These are phyloP conservation scores for Nannizziopsis barbatae DNA, from an alignment of 2,329 filamentous ascomycete species.

Conservation along the genomic window DNA sequence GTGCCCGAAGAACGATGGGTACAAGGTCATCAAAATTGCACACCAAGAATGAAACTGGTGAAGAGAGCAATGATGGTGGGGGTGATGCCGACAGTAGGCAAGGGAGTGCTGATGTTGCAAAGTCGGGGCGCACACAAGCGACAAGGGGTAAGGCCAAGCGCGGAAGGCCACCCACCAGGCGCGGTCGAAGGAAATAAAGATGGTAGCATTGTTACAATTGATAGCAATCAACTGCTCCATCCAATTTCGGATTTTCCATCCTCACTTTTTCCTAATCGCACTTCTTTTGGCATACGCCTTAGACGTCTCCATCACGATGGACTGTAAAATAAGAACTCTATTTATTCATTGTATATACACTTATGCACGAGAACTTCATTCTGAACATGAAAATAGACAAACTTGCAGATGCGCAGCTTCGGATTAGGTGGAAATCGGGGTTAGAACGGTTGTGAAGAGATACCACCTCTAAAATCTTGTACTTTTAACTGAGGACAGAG, in stretches of 20 bases:
- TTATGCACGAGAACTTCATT: conserved; percentile 7
- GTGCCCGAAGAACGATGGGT: conserved; percentile 27
- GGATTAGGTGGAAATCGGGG: neutral
- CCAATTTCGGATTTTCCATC: neutral
- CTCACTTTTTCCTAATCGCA: neutral
- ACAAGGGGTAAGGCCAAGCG: conserved; percentile 24
- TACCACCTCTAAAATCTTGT: conserved; percentile 6
- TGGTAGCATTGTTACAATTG: neutral
- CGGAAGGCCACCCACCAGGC: conserved; percentile 24
- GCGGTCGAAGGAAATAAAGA: conserved; percentile 25
- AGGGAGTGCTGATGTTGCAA: conserved; percentile 27
- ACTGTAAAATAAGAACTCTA: neutral
- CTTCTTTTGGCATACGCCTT: no score
- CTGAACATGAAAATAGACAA: conserved; percentile 1
- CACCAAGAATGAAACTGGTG: conserved; percentile 33
- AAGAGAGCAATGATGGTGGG: conserved; percentile 31
- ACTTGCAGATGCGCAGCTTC: neutral
- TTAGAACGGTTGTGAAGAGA: neutral
- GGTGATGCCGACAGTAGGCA: conserved; percentile 31
- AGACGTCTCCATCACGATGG: neutral
- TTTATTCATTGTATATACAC: conserved; percentile 9
- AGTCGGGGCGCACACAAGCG: conserved; percentile 29
- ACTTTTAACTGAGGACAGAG: conserved; percentile 20
- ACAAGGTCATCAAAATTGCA: conserved; percentile 32
- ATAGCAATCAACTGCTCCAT: no score